Evolutionary conservation across 768 basidiomycete species (phyloP).

Genomic region (Xanthoconium purpureum): DNA sequence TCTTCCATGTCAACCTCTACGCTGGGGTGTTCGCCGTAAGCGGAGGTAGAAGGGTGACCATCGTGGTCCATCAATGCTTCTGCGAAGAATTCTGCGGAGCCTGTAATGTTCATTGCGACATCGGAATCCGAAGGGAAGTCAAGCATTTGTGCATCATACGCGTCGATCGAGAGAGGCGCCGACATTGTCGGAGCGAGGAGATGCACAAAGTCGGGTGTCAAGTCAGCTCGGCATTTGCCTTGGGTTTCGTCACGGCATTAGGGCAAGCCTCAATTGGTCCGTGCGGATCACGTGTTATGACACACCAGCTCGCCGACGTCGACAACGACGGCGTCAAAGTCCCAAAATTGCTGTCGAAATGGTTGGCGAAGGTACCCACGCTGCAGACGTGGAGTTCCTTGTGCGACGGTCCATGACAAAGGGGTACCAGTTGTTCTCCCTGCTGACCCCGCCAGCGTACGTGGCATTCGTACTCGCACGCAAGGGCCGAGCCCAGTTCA

Average conservation of each 20-base stretch:
- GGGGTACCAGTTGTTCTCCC: slow-evolving; percentile 66
- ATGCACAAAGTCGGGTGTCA: slow-evolving; percentile 15
- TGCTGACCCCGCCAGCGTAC: slow-evolving; percentile 63
- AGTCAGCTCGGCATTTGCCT: slow-evolving; percentile 18
- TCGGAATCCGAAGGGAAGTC: slow-evolving; percentile 57
- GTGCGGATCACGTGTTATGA: slow-evolving; percentile 30
- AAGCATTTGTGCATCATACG: slow-evolving; percentile 63
- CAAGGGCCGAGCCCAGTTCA: slow-evolving; percentile 53
- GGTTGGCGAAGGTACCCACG: slow-evolving; percentile 27
- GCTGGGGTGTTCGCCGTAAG: slow-evolving; percentile 36
- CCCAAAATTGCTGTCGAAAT: slow-evolving; percentile 9
- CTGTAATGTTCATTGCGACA: slow-evolving; percentile 52
- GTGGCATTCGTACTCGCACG: slow-evolving; percentile 49
- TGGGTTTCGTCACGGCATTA: slow-evolving; percentile 11
- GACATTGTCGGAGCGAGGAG: slow-evolving; percentile 24
- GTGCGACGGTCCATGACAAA: slow-evolving; percentile 62
- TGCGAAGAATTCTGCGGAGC: slow-evolving; percentile 47
- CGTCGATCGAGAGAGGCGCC: slow-evolving; percentile 38
- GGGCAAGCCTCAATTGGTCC: slow-evolving; percentile 28
- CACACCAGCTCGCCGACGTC: background rate
- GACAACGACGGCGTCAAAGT: slow-evolving; percentile 5
- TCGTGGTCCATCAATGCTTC: slow-evolving; percentile 63
- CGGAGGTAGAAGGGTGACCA: slow-evolving; percentile 26
- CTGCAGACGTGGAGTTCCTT: slow-evolving; percentile 62
- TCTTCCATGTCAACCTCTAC: slow-evolving; percentile 70